These are phyloP conservation scores for Simmondsia chinensis DNA, from an alignment of 148 eudicot genomes.

Conservation along the genomic window DNA sequence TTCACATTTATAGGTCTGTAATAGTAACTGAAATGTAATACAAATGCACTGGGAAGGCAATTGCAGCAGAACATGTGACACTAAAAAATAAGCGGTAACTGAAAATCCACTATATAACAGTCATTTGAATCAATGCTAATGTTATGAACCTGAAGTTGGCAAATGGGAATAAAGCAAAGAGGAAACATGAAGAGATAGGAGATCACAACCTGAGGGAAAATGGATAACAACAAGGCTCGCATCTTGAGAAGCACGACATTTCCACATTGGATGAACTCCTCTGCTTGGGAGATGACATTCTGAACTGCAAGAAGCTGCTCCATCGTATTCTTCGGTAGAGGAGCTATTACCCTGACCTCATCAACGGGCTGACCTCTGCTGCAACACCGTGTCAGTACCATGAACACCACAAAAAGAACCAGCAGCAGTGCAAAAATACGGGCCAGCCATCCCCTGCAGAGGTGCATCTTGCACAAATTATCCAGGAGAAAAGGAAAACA, in stretches of 20 bases:
- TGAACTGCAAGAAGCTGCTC: conserved; percentile 96
- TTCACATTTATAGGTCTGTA: too few relatives aligned
- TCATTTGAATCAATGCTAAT: too few relatives aligned
- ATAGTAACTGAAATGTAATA: too few relatives aligned
- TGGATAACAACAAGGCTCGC: conserved; percentile 66
- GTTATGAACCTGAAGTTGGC: too few relatives aligned
- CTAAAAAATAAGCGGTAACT: too few relatives aligned
- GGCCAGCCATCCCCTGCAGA: conserved; percentile 80
- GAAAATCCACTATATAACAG: too few relatives aligned
- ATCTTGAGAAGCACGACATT: conserved; percentile 71
- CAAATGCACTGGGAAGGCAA: too few relatives aligned
- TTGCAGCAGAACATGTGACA: too few relatives aligned
- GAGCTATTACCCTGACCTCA: conserved; percentile 58
- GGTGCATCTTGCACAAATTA: conserved; percentile 1
- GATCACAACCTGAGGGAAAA: conserved; percentile 70
- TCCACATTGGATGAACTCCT: conserved; percentile 76
- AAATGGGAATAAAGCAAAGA: neutral
- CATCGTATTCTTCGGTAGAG: conserved; percentile 76
- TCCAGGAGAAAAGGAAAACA: neutral
- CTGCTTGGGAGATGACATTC: conserved; percentile 74
- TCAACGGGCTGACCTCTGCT: conserved; percentile 39
- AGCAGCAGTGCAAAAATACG: conserved; percentile 36
- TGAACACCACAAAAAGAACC: conserved; percentile 40
- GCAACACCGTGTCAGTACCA: conserved; percentile 47
- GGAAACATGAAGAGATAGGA: neutral